A percentile compares a stretch with the other conserved stretches of the same genome.
Conservation (phyloP, 345 rosid genomes). For the Raphanus raphanistrum region DNA sequence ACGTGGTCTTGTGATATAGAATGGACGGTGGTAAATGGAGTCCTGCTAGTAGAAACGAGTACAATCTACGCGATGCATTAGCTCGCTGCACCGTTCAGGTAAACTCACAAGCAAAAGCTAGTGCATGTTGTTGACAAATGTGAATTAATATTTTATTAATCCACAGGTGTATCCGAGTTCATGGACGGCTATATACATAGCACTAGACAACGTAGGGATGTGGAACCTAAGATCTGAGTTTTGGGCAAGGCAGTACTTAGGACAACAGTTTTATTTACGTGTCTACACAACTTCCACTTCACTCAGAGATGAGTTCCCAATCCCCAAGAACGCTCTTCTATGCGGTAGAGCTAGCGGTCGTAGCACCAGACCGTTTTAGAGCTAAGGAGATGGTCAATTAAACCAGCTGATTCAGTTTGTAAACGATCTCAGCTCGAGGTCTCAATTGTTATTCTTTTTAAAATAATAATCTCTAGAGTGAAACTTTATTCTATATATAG, state of each 20-base stretch:
- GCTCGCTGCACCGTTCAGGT: conserved; percentile 83
- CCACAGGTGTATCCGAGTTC: conserved; percentile 82
- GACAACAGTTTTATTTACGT: conserved; percentile 86
- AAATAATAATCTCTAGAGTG: not conserved
- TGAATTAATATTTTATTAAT: not conserved
- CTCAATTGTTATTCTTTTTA: conserved; percentile 43
- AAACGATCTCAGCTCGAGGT: conserved; percentile 61
- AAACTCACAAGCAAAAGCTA: conserved; percentile 7
- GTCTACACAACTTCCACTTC: conserved; percentile 76
- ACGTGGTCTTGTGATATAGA: conserved; percentile 43
- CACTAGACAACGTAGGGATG: conserved; percentile 96
- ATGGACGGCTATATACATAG: conserved; percentile 85
- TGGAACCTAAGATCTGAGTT: conserved; percentile 91
- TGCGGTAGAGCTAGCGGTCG: conserved; percentile 82
- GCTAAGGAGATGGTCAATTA: not conserved
- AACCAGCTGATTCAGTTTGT: conserved; percentile 14
- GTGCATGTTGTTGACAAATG: not conserved
- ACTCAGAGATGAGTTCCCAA: conserved; percentile 82
- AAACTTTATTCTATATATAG: conserved; percentile 18
- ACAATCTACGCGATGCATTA: conserved; percentile 84
- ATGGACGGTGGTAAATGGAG: conserved; percentile 98
- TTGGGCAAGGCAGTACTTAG: conserved; percentile 95
- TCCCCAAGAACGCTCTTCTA: conserved; percentile 82
- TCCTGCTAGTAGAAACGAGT: conserved; percentile 55
- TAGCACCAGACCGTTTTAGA: conserved; percentile 66